phyloP scores from a whole-genome alignment of 139 green algal species.

The Auxenochlorella pyrenoidosa region DNA sequence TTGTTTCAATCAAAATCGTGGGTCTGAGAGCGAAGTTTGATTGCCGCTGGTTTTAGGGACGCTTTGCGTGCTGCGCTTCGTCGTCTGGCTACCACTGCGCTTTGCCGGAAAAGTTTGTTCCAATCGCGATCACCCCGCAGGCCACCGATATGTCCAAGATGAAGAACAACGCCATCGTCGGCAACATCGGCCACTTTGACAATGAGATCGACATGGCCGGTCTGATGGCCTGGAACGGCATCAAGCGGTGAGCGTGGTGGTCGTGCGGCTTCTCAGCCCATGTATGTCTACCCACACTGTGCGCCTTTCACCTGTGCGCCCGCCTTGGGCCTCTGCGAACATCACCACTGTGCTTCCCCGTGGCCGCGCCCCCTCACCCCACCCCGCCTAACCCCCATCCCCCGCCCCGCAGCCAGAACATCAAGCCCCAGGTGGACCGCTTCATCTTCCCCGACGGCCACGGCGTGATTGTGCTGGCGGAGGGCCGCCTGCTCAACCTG shows the following conservation, averaged over 20 bases:
- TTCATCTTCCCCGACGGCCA: slow-evolving; percentile 99
- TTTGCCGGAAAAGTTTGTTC: not conserved
- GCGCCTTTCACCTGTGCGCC: too few species aligned
- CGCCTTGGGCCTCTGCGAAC: too few species aligned
- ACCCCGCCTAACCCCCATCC: too few species aligned
- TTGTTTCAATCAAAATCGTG: too few species aligned
- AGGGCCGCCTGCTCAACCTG: slow-evolving; percentile 99
- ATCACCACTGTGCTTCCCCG: too few species aligned
- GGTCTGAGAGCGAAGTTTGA: too few species aligned
- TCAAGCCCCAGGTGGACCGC: slow-evolving; percentile 97
- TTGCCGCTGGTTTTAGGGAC: too few species aligned
- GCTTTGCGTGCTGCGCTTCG: not conserved
- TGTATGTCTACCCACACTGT: too few species aligned
- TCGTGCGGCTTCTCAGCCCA: not conserved
- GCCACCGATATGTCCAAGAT: slow-evolving; percentile 97
- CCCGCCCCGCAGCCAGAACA: slow-evolving; percentile 77
- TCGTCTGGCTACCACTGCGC: not conserved
- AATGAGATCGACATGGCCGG: slow-evolving; percentile 99
- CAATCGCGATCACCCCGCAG: slow-evolving; percentile 89
- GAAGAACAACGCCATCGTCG: slow-evolving; percentile 99
- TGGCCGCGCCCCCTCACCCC: too few species aligned
- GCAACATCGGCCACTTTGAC: slow-evolving; percentile 99
- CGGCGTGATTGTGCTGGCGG: slow-evolving; percentile 97
- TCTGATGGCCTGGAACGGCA: slow-evolving; percentile 83
- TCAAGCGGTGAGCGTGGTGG: slow-evolving; percentile 78